A percentile compares a stretch with the other conserved stretches of the same genome.
Conservation (phyloP, 371 early-diverging fungal genomes). For the Dinochytrium kinnereticum region DNA sequence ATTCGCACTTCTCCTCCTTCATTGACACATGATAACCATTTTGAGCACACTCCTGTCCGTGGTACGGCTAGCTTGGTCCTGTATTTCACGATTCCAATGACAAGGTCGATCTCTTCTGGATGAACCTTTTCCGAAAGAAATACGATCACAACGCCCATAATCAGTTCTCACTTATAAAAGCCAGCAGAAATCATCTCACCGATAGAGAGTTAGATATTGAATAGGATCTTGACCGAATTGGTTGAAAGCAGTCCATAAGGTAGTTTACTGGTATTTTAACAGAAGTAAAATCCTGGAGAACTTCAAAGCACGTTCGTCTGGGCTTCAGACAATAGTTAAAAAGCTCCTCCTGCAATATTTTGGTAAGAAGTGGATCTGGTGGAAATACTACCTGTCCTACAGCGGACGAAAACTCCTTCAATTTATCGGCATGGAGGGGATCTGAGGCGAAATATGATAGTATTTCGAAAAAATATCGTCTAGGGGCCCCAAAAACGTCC, state of each 20-base stretch:
- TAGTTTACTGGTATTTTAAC: conserved; percentile 75
- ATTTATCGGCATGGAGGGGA: conserved; percentile 74
- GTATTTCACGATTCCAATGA: conserved; percentile 87
- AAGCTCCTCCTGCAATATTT: conserved; percentile 71
- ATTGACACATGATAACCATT: conserved; percentile 67
- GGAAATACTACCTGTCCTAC: conserved; percentile 69
- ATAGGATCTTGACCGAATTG: conserved; percentile 78
- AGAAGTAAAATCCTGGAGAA: conserved; percentile 80
- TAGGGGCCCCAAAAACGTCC: conserved; percentile 84
- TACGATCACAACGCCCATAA: too few species aligned
- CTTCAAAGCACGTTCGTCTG: conserved; percentile 80
- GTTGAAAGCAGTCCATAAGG: conserved; percentile 81
- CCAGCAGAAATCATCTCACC: not conserved
- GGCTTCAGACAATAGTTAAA: conserved; percentile 80
- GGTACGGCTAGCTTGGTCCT: conserved; percentile 72
- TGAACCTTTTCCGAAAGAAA: conserved; percentile 39
- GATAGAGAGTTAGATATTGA: conserved; percentile 76
- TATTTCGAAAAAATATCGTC: conserved; percentile 88
- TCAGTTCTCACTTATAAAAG: too few species aligned
- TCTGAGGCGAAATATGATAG: conserved; percentile 77
- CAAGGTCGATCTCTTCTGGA: conserved; percentile 67
- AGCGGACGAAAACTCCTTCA: conserved; percentile 77
- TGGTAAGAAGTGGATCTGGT: not conserved
- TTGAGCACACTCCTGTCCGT: conserved; percentile 83
- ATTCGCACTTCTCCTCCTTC: conserved; percentile 59